Evolutionary conservation across 1,139 yeast genomes (phyloP).

Genomic region (Suhomyces panamericanus): DNA sequence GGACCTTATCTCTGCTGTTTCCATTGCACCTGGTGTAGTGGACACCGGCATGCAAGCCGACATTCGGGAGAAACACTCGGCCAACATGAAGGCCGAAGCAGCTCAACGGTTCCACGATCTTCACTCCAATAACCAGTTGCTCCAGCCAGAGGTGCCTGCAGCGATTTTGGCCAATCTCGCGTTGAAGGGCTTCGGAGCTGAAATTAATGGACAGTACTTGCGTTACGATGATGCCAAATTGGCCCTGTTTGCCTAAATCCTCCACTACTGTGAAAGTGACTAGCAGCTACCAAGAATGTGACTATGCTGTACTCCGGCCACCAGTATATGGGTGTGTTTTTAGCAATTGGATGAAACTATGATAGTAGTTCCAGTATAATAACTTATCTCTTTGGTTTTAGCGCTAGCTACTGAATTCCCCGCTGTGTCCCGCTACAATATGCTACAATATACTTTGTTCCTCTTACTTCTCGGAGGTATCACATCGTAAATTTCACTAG

Average conservation of each 20-base stretch:
- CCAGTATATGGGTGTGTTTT: too few species aligned
- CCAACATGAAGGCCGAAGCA: constrained; percentile 57
- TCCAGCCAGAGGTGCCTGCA: constrained; percentile 72
- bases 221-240: constrained; percentile 53
- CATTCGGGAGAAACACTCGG: constrained; percentile 61
- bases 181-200: constrained; percentile 51
- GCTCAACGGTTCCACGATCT: constrained; percentile 61
- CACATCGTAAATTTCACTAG: too few species aligned
- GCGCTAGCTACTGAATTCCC: too few species aligned
- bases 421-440: too few species aligned
- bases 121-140: constrained; percentile 53
- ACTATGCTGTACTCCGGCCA: too few species aligned
- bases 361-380: too few species aligned
- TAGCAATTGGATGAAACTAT: neutral
- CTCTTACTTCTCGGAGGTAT: too few species aligned
- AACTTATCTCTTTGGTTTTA: too few species aligned
- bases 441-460: too few species aligned
- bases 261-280: too few species aligned
- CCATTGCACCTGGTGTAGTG: constrained; percentile 93
- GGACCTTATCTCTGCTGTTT: constrained; percentile 53
- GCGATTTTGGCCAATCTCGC: constrained; percentile 66
- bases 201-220: constrained; percentile 62
- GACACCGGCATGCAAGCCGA: constrained; percentile 82
- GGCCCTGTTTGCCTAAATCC: constrained; percentile 18
- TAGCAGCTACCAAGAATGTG: too few species aligned